A percentile compares a stretch with the other conserved stretches of the same genome.
Evolutionary conservation across 495 filamentous ascomycete genomes (phyloP).

Genomic region (Poronia punctata): DNA sequence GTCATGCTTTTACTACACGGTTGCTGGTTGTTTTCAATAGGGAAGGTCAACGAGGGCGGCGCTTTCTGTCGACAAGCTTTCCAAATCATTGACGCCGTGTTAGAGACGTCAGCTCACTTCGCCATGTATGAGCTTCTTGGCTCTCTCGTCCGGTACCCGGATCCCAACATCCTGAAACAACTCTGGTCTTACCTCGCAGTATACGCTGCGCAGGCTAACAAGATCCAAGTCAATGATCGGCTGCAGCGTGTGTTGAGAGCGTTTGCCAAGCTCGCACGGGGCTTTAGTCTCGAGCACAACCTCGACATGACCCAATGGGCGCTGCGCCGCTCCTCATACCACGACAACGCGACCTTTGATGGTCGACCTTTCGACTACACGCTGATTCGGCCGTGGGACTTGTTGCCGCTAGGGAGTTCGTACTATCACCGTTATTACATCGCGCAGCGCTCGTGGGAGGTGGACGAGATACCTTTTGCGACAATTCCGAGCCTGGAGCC

Average conservation of each 20-base stretch:
- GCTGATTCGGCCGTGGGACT: conserved; percentile 24
- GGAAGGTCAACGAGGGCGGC: conserved; percentile 19
- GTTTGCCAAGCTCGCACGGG: conserved; percentile 19
- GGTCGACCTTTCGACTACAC: conserved; percentile 25
- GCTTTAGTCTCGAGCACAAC: conserved; percentile 17
- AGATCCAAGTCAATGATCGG: conserved; percentile 17
- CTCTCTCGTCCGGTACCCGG: conserved; percentile 21
- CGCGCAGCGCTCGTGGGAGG: conserved; percentile 19
- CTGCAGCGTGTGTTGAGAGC: conserved; percentile 16
- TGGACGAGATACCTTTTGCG: conserved; percentile 18
- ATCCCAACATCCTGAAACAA: conserved; percentile 18
- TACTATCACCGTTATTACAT: conserved; percentile 26
- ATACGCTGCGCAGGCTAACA: conserved; percentile 17
- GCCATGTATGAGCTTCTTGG: conserved; percentile 24
- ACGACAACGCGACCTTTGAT: conserved; percentile 22
- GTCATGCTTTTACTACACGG: conserved; percentile 21
- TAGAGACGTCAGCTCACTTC: conserved; percentile 22
- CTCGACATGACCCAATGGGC: conserved; percentile 20
- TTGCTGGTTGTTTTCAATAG: conserved; percentile 25
- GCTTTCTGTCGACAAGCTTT: conserved; percentile 18
- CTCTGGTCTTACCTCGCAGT: conserved; percentile 24
- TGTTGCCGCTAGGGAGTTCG: conserved; percentile 17
- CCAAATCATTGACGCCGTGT: conserved; percentile 16
- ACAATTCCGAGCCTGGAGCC: conserved; percentile 16
- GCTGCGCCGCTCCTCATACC: conserved; percentile 17